Base-by-base conservation (phyloP, 371 early-diverging fungal species). In the Basidiobolus meristosporus region DNA sequence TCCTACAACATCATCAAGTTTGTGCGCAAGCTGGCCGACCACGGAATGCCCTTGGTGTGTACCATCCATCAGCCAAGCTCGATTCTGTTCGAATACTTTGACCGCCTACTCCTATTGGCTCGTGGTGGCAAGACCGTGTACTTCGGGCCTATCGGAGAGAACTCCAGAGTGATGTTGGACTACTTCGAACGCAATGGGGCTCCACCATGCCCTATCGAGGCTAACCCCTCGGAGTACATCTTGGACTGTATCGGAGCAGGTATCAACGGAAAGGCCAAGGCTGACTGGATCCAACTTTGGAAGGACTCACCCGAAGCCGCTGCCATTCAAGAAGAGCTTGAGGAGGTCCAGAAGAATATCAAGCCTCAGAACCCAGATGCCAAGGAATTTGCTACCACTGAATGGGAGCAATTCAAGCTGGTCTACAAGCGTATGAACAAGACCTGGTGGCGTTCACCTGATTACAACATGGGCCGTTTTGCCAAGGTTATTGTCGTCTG, bases 61-160 rank as follows among this genome's bases (percentile, higher is more conserved):
- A 81, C 88, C 9, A 85, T 86, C 41, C 89, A 88, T 56, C 89
- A 85, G 51, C 89, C 89, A 26, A 74, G 77, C 2, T 70, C 81
- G 18, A 59, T 74, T 42, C 63, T 88, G 28, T 85, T 85, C 54
- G 73, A 74, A 49, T 65, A 74, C 46, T 88, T 85, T 54, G 85
- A 88, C 50, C 67, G 77, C 28, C 53, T 88, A 37, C 51, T 85
- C 15, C 61, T 88, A 7, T 59, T 85, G 30, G 82, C 77, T 10
- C 72, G 77, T 38, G 85, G 85, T 41, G 86, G 85, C 39, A 65
- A 62, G 31, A 70, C 70, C 10, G 81, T 76, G 28, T 88, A 84
- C 57, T 81, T 70, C 59, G 88, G 86, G 44, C 68, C 78, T 18
- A 61, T 76, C 29, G 77, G 80, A 19, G 38, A 47, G 16, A 65